Percentiles rank a stretch among this genome's conserved stretches.
These are phyloP conservation scores for Leishmania aethiopica DNA, from an alignment of 208 protist species.

Conservation along the genomic window DNA sequence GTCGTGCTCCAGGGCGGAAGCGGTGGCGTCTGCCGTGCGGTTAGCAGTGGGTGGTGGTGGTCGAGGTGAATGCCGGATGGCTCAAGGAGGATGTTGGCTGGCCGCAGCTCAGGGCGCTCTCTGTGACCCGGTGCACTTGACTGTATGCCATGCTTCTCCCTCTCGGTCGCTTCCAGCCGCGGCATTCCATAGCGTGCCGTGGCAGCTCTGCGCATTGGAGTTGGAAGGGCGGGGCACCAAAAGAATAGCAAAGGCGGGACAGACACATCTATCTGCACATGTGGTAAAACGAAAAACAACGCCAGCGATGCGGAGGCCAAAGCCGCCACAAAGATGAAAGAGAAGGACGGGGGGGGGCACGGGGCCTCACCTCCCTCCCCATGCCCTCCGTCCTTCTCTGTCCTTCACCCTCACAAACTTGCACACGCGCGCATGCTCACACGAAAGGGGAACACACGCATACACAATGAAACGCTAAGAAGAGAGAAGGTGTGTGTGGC, in stretches of 20 bases:
- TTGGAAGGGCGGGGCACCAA: not conserved
- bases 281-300: not conserved
- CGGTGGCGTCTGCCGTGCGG: not conserved
- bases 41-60: not conserved
- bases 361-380: too few species aligned
- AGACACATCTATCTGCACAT: not conserved
- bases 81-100: not conserved
- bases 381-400: not conserved
- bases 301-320: not conserved
- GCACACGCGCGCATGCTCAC: not conserved
- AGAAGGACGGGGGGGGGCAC: not conserved
- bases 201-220: not conserved
- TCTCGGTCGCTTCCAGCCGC: not conserved
- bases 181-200: not conserved
- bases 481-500: too few species aligned
- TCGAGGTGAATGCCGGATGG: not conserved
- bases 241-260: not conserved
- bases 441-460: not conserved
- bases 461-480: not conserved
- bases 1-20: not conserved
- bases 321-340: not conserved
- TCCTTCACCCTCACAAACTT: not conserved
- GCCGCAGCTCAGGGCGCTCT: not conserved
- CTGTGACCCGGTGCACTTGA: not conserved
- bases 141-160: not conserved